A percentile compares a stretch with the other conserved stretches of the same genome.
Evolutionary conservation across 768 basidiomycete genomes (phyloP).

Genomic region (Sutorius australiensis): DNA sequence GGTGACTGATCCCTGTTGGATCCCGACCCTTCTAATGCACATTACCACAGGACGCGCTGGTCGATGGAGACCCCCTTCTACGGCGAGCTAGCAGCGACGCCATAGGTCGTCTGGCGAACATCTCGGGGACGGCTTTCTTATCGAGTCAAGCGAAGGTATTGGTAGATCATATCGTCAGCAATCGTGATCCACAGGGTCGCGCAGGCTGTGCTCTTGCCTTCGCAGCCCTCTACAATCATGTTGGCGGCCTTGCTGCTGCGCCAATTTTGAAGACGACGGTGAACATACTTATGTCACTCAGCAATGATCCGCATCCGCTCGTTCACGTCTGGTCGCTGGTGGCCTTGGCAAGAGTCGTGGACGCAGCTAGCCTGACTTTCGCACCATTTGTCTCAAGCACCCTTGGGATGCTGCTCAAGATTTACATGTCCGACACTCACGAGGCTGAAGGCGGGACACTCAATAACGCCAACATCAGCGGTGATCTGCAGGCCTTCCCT

Average conservation of each 20-base stretch:
- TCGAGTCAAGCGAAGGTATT: conserved; percentile 84
- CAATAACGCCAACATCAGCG: conserved; percentile 77
- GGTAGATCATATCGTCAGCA: conserved; percentile 91
- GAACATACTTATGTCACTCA: conserved; percentile 90
- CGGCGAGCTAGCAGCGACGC: conserved; percentile 82
- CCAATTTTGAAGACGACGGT: conserved; percentile 94
- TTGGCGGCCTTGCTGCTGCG: conserved; percentile 92
- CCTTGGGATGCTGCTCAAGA: conserved; percentile 83
- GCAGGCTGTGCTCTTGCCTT: conserved; percentile 94
- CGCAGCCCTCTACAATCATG: conserved; percentile 85
- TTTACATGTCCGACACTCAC: conserved; percentile 87
- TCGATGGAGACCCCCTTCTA: conserved; percentile 75
- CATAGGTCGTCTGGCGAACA: conserved; percentile 79
- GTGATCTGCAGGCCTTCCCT: conserved; percentile 89
- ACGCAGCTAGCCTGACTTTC: conserved; percentile 89
- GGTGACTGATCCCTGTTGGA: conserved; percentile 40
- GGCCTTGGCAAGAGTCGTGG: conserved; percentile 82
- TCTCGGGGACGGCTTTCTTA: conserved; percentile 81
- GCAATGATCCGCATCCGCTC: conserved; percentile 93
- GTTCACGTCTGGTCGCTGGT: conserved; percentile 93
- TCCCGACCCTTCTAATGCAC: conserved; percentile 8
- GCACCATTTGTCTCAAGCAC: conserved; percentile 86
- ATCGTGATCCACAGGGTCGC: conserved; percentile 87
- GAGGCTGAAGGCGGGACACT: conserved; percentile 89
- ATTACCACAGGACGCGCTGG: conserved; percentile 59